Percentiles rank a stretch among this genome's conserved stretches.
Conservation (phyloP, 2,329 filamentous ascomycete genomes). For the Biscogniauxia marginata region DNA sequence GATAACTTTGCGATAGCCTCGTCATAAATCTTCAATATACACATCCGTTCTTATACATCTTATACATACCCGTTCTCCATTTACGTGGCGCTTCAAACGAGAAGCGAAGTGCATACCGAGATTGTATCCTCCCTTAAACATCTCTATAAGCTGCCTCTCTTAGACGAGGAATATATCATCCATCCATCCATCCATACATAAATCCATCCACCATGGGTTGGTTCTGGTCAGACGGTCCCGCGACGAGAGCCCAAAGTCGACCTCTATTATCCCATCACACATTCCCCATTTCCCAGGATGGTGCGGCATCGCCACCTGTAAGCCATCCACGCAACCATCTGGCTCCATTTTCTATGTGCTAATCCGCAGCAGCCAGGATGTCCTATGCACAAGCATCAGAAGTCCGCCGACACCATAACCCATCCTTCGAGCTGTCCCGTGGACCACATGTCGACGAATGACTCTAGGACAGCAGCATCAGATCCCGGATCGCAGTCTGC, state of each 20-base stretch:
- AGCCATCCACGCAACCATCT: slow-evolving; percentile 19
- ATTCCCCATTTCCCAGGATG: slow-evolving; percentile 19
- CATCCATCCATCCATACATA: background rate
- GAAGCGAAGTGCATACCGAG: too few species aligned
- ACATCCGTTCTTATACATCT: background rate
- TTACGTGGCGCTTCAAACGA: too few species aligned
- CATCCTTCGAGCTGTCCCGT: slow-evolving; percentile 32
- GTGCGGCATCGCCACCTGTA: slow-evolving; percentile 40
- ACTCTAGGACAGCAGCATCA: slow-evolving; percentile 20
- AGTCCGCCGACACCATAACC: slow-evolving; percentile 48
- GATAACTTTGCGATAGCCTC: background rate
- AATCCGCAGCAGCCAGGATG: slow-evolving; percentile 47
- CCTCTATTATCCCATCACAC: slow-evolving; percentile 23
- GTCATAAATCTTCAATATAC: background rate
- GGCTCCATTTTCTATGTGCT: too few species aligned
- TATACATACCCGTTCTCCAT: too few species aligned
- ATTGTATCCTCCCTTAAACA: too few species aligned
- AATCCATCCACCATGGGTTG: slow-evolving; percentile 51
- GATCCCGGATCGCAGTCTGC: slow-evolving; percentile 42
- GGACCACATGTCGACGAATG: slow-evolving; percentile 38
- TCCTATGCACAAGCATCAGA: slow-evolving; percentile 54
- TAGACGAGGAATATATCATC: too few species aligned
- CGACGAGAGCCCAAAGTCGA: slow-evolving; percentile 24
- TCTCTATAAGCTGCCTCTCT: too few species aligned
- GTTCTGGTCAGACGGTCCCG: slow-evolving; percentile 59